A percentile compares a stretch with the other conserved stretches of the same genome.
Evolutionary conservation across 768 basidiomycete genomes (phyloP).

Genomic region (Tricholoma terreum): DNA sequence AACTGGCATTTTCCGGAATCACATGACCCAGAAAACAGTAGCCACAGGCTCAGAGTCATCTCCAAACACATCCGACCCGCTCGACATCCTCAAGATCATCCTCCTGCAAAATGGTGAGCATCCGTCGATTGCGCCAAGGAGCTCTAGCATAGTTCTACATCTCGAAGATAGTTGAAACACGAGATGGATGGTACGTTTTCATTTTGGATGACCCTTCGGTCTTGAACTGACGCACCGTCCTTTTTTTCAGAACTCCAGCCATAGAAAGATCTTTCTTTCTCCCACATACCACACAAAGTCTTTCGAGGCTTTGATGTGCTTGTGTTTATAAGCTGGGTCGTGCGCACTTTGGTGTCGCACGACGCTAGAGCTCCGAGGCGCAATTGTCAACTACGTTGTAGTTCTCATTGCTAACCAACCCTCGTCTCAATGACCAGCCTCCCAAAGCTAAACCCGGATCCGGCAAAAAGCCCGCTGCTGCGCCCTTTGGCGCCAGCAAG

Average conservation of each 20-base stretch:
- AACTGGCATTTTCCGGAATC: too few species aligned
- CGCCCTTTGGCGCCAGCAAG: constrained; percentile 80
- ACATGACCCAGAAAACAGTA: too few species aligned
- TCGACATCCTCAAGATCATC: constrained; percentile 38
- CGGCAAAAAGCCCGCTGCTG: constrained; percentile 82
- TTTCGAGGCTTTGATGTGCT: constrained; percentile 29
- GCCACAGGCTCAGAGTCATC: too few species aligned
- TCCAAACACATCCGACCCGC: constrained; percentile 1
- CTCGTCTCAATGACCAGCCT: constrained; percentile 94
- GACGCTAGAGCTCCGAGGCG: constrained; percentile 58
- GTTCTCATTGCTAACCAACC: constrained; percentile 38
- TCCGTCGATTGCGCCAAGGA: constrained; percentile 29
- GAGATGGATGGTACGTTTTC: constrained; percentile 54
- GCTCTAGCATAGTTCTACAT: constrained; percentile 39
- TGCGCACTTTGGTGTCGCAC: constrained; percentile 24
- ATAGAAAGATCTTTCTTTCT: constrained; percentile 11
- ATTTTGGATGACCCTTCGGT: constrained; percentile 32
- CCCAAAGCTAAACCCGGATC: constrained; percentile 69
- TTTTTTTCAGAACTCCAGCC: constrained; percentile 23
- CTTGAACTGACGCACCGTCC: constrained; percentile 4
- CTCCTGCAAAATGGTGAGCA: constrained; percentile 51
- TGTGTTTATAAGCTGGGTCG: constrained; percentile 38
- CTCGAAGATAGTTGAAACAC: constrained; percentile 20
- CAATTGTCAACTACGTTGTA: constrained; percentile 27
- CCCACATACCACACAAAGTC: constrained; percentile 36